Conservation (phyloP, 1,139 yeast species). For the Pichia cactophila region DNA sequence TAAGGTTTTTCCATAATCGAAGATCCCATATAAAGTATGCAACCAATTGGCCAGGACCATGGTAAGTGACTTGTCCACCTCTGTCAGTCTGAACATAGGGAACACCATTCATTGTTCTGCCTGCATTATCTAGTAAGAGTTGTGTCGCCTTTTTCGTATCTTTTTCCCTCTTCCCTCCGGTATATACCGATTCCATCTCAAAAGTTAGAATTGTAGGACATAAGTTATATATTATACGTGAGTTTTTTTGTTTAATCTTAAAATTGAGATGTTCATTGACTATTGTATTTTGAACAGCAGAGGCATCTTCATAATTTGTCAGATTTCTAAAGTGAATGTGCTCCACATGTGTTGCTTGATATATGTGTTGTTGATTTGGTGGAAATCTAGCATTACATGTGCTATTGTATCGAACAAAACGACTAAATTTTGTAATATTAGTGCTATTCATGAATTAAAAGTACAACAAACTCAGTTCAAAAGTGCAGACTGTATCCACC, state of each 20-base stretch:
- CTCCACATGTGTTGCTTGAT: constrained; percentile 32
- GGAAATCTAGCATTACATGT: constrained; percentile 8
- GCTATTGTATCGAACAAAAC: background rate
- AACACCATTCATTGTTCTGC: constrained; percentile 45
- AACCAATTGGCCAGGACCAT: constrained; percentile 92
- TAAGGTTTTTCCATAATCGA: constrained; percentile 47
- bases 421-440: background rate
- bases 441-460: background rate
- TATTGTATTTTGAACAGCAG: constrained; percentile 51
- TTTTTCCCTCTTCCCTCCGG: constrained; percentile 81
- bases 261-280: constrained; percentile 48
- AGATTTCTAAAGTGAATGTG: constrained; percentile 58
- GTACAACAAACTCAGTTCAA: background rate
- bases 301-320: constrained; percentile 52
- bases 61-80: constrained; percentile 98
- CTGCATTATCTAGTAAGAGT: constrained; percentile 33
- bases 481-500: no score
- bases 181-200: constrained; percentile 76
- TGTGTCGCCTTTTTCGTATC: constrained; percentile 29
- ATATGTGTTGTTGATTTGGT: constrained; percentile 3
- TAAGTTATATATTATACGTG: constrained; percentile 5
- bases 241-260: constrained; percentile 14
- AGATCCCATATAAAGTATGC: constrained; percentile 78
- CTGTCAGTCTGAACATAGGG: constrained; percentile 73
- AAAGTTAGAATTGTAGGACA: constrained; percentile 53